These are phyloP conservation scores for Tolypocladium album DNA, from an alignment of 2,329 filamentous ascomycete species.

Conservation along the genomic window DNA sequence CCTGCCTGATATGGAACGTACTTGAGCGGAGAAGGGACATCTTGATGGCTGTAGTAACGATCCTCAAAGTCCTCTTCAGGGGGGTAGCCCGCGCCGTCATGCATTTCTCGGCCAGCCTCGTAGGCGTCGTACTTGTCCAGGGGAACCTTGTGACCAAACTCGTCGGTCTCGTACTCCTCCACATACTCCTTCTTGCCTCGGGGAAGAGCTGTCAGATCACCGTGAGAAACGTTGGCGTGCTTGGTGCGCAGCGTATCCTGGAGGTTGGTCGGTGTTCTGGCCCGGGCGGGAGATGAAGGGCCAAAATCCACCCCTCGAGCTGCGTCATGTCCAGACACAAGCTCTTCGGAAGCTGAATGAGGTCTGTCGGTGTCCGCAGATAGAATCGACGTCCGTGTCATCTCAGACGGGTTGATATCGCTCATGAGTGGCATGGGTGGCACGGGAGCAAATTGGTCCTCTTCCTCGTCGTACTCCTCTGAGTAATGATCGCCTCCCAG, in stretches of 20 bases:
- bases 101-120: conserved; percentile 17
- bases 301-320: conserved; percentile 49
- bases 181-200: conserved; percentile 32
- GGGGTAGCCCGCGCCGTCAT: conserved; percentile 23
- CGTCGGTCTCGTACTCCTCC: conserved; percentile 38
- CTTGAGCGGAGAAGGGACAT: conserved; percentile 52
- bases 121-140: conserved; percentile 33
- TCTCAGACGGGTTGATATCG: conserved; percentile 73
- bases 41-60: conserved; percentile 46
- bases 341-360: conserved; percentile 54
- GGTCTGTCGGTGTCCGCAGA: conserved; percentile 71
- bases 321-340: conserved; percentile 53
- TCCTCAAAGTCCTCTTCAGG: conserved; percentile 28
- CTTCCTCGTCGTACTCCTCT: conserved; percentile 43
- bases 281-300: conserved; percentile 52
- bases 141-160: conserved; percentile 30
- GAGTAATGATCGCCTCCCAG: conserved; percentile 32
- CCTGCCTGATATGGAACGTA: conserved; percentile 61
- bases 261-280: conserved; percentile 39
- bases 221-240: conserved; percentile 53
- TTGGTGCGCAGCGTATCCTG: conserved; percentile 56
- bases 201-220: conserved; percentile 44
- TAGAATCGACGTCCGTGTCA: conserved; percentile 79
- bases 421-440: conserved; percentile 85
- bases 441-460: conserved; percentile 37